phyloP scores from a whole-genome alignment of 2,329 filamentous ascomycete species.

The Aspergillus sclerotialis region DNA sequence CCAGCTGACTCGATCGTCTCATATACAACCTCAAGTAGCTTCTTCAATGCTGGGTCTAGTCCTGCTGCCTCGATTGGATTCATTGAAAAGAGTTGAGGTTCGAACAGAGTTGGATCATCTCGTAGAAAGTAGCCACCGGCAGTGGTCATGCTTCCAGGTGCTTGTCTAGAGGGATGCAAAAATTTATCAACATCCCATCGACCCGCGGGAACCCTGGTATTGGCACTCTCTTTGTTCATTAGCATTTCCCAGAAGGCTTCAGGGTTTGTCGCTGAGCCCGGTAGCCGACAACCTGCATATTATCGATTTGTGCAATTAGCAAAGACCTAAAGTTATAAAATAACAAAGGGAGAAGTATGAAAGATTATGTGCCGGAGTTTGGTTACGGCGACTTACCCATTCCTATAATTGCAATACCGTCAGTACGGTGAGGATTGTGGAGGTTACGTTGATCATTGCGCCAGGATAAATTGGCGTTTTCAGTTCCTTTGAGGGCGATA shows the following conservation, averaged over 20 bases:
- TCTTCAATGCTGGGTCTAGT: conserved; percentile 19
- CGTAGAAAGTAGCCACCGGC: conserved; percentile 15
- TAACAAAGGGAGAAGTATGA: too few species aligned
- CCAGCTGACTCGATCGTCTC: conserved; percentile 36
- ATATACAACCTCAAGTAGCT: conserved; percentile 18
- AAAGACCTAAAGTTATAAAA: too few species aligned
- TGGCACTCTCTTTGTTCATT: conserved; percentile 15
- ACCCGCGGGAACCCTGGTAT: conserved; percentile 13
- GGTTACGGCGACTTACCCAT: too few species aligned
- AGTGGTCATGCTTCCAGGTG: too few species aligned
- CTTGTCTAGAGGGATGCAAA: conserved; percentile 16
- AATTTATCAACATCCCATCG: conserved; percentile 14
- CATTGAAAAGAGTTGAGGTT: conserved; percentile 19
- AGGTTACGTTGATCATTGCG: too few species aligned
- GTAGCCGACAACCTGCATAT: conserved; percentile 18
- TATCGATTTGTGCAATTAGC: too few species aligned
- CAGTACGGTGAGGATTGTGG: too few species aligned
- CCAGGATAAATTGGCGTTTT: too few species aligned
- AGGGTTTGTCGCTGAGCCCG: conserved; percentile 15
- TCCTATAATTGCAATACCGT: too few species aligned
- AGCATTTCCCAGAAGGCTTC: conserved; percentile 18
- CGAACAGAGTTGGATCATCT: conserved; percentile 14
- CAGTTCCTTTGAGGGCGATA: too few species aligned
- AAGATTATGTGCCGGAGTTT: too few species aligned
- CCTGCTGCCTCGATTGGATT: conserved; percentile 12